Percentiles rank a stretch among this genome's conserved stretches.
Evolutionary conservation across 768 basidiomycete species (phyloP).

Genomic region (Leccinum variicolor): DNA sequence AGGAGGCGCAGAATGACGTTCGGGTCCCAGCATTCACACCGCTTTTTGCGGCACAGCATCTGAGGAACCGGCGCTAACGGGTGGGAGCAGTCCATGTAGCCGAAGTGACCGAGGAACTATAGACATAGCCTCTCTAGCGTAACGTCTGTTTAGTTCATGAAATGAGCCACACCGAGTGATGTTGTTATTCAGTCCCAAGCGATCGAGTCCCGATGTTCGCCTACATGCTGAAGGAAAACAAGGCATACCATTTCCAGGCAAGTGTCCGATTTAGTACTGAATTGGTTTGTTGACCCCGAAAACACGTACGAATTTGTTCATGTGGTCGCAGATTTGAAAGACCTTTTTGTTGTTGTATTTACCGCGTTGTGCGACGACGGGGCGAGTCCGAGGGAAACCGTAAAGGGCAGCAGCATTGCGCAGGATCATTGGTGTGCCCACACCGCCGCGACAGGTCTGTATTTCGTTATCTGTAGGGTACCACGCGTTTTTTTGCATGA

Average conservation of each 20-base stretch:
- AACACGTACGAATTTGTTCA: constrained; percentile 11
- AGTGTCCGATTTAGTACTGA: constrained; percentile 1
- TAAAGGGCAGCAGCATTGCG: background rate
- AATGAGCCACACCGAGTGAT: background rate
- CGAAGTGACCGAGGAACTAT: background rate
- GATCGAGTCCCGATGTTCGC: background rate
- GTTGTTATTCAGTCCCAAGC: background rate
- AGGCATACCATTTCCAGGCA: constrained; percentile 23
- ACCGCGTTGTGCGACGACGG: background rate
- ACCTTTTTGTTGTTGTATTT: background rate
- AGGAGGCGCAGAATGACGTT: constrained; percentile 19
- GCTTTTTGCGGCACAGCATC: constrained; percentile 26
- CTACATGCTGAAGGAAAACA: constrained; percentile 2
- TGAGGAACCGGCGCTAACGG: background rate
- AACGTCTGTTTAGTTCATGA: background rate
- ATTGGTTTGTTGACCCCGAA: background rate
- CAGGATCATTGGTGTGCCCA: background rate
- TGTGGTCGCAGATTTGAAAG: background rate
- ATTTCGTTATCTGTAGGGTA: background rate
- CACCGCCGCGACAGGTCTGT: background rate
- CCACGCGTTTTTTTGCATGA: background rate
- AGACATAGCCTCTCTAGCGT: constrained; percentile 2
- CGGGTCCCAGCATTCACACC: constrained; percentile 16
- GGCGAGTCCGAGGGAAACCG: background rate
- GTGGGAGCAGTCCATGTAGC: background rate